These are phyloP conservation scores for Protomyces lactucae-debilis DNA, from an alignment of 1,139 yeast species.

Conservation along the genomic window DNA sequence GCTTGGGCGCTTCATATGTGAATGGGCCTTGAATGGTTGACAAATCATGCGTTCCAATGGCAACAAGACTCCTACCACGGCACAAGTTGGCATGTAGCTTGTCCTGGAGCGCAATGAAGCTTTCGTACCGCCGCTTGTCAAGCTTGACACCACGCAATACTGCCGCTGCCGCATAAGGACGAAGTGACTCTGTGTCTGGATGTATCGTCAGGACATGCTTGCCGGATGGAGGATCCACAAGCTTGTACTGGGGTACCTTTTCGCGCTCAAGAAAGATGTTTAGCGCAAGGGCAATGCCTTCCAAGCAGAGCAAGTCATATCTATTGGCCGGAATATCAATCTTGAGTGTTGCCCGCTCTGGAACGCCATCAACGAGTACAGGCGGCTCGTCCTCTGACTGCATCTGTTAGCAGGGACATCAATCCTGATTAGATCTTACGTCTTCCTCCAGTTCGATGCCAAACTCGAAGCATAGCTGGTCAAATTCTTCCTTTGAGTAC, in stretches of 20 bases:
- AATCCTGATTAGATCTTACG: constrained; percentile 29
- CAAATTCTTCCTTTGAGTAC: constrained; percentile 77
- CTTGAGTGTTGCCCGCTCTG: constrained; percentile 91
- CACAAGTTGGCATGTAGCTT: constrained; percentile 92
- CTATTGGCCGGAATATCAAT: constrained; percentile 97
- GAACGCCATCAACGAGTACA: constrained; percentile 44
- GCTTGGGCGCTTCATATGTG: constrained; percentile 79
- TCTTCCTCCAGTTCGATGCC: constrained; percentile 98
- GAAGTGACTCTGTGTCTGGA: constrained; percentile 51
- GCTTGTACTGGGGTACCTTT: constrained; percentile 60
- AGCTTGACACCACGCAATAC: constrained; percentile 76
- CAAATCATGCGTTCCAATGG: constrained; percentile 96
- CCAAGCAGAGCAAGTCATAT: constrained; percentile 95
- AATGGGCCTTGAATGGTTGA: constrained; percentile 80
- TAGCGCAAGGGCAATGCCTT: constrained; percentile 93
- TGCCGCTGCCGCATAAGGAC: constrained; percentile 95
- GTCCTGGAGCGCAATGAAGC: constrained; percentile 94
- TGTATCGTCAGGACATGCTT: constrained; percentile 13
- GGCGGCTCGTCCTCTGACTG: constrained; percentile 48
- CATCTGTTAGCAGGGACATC: background rate
- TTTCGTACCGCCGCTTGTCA: constrained; percentile 79
- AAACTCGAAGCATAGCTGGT: constrained; percentile 93
- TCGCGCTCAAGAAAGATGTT: constrained; percentile 77
- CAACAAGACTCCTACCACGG: constrained; percentile 94
- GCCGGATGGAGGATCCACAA: constrained; percentile 49